Base-by-base conservation (phyloP, 441 rosid genomes). In the Pelargonium fulgidum region DNA sequence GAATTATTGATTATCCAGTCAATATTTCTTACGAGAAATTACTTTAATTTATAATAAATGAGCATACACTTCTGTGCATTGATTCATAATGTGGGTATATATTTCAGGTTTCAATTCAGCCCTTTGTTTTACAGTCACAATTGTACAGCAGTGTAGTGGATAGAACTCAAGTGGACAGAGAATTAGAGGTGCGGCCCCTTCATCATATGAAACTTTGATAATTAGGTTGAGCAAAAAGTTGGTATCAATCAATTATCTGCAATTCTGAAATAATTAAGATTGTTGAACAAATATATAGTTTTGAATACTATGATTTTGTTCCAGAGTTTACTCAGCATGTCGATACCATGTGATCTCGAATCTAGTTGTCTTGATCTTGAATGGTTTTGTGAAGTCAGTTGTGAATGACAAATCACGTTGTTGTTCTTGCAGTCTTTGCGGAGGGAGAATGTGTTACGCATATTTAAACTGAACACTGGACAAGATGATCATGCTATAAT, bases 101-200 rank as follows among this genome's bases (percentile, higher is more conserved):
- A 17, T 65, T 65, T 56, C 79, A 87, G 97, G 87, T 84, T 69
- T 81, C 89, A 29, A 73, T 87, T 75, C 90, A 79, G 75, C 96
- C 98, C 11, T 90, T 94, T 72, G 76, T 92, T 78, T 77, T 92
- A 72, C 91, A 84, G 76, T 94, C 99, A 14, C 99, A 92, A 65
- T 67, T 89, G 70, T 92, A 94, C 74, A 92, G 96, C 84, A 89
- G 96, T 48, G 90, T 94, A 47, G 82, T 71, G 69, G 93, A 90
- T 78, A 86, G 96, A 81, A 94, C 98, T 14, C 93, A 84, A 78
- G 96, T 94, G 62, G 99, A 92, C 71, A 82, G 97, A 76, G 97
- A 94, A 73, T 69, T 90, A 54, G 99, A 92, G 92, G 98, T 89
- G 61, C 14, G 64, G 67, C 2, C 71, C 79, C 48, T 50, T 66